Evolutionary conservation across 176 grass and related monocot genomes (phyloP).

Genomic region (Rhipidocladum racemiflorum): DNA sequence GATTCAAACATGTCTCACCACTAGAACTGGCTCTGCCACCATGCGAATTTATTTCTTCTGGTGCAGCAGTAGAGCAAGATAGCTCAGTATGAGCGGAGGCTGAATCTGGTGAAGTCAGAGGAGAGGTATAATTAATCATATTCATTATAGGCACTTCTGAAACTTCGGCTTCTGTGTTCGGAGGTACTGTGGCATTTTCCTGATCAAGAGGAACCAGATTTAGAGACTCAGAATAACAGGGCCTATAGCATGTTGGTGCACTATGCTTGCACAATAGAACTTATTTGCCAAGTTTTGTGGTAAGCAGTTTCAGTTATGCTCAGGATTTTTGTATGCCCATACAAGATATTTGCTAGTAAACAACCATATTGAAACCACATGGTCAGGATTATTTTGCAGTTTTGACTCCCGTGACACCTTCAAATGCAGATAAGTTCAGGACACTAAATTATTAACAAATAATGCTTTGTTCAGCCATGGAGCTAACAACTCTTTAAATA

Average conservation of each 20-base stretch:
- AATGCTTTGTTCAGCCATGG: not conserved
- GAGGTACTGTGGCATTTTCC: slow-evolving; percentile 47
- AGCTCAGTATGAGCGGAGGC: slow-evolving; percentile 63
- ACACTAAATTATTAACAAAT: not conserved
- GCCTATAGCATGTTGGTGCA: slow-evolving; percentile 10
- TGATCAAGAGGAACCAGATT: slow-evolving; percentile 36
- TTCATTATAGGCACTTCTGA: slow-evolving; percentile 39
- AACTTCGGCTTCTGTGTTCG: slow-evolving; percentile 37
- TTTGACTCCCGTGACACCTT: not conserved
- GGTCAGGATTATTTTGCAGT: not conserved
- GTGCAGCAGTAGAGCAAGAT: slow-evolving; percentile 37
- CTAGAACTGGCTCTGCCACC: slow-evolving; percentile 37
- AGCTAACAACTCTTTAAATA: not conserved
- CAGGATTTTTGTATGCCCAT: not conserved
- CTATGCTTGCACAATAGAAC: slow-evolving; percentile 3
- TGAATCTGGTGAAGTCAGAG: slow-evolving; percentile 52
- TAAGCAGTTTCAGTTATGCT: not conserved
- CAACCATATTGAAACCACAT: not conserved
- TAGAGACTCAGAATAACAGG: slow-evolving; percentile 14
- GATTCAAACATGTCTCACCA: slow-evolving; percentile 45
- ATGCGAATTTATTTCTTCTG: slow-evolving; percentile 75
- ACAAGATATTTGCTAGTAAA: not conserved
- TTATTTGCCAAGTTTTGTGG: slow-evolving; percentile 4
- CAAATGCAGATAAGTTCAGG: not conserved
- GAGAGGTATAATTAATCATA: slow-evolving; percentile 49